Percentiles rank a stretch among this genome's conserved stretches.
phyloP scores from a whole-genome alignment of 345 rosid genomes.

The Lepidium sativum region DNA sequence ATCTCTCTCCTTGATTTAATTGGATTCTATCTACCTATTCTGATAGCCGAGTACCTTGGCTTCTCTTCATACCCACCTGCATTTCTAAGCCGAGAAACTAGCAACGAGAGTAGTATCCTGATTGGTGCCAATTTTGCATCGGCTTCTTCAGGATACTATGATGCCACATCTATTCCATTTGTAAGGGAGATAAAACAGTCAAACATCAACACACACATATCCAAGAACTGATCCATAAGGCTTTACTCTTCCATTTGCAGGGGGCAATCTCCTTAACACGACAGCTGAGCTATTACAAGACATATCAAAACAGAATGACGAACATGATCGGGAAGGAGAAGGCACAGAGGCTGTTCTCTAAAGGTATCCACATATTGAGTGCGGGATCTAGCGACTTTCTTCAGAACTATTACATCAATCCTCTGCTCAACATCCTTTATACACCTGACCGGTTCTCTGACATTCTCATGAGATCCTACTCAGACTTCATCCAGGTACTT shows the following conservation, averaged over 20 bases:
- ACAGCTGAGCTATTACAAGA: slow-evolving; percentile 67
- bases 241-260: slow-evolving; percentile 34
- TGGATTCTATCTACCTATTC: not conserved
- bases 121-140: slow-evolving; percentile 89
- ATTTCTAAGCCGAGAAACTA: slow-evolving; percentile 64
- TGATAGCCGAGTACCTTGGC: slow-evolving; percentile 77
- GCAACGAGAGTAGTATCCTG: slow-evolving; percentile 38
- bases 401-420: slow-evolving; percentile 83
- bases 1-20: not conserved
- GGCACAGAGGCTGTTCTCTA: slow-evolving; percentile 46
- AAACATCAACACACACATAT: not conserved
- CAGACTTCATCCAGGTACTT: slow-evolving; percentile 70
- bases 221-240: not conserved
- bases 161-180: slow-evolving; percentile 60
- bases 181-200: slow-evolving; percentile 23
- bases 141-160: slow-evolving; percentile 70
- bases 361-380: too few relatives aligned
- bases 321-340: slow-evolving; percentile 40
- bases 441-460: slow-evolving; percentile 56
- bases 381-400: slow-evolving; percentile 84
- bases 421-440: slow-evolving; percentile 42
- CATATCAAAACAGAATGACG: slow-evolving; percentile 55
- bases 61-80: slow-evolving; percentile 77
- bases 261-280: slow-evolving; percentile 55
- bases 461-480: slow-evolving; percentile 54